phyloP scores from a whole-genome alignment of 208 protist genomes.

The Wallacemonas sp. region DNA sequence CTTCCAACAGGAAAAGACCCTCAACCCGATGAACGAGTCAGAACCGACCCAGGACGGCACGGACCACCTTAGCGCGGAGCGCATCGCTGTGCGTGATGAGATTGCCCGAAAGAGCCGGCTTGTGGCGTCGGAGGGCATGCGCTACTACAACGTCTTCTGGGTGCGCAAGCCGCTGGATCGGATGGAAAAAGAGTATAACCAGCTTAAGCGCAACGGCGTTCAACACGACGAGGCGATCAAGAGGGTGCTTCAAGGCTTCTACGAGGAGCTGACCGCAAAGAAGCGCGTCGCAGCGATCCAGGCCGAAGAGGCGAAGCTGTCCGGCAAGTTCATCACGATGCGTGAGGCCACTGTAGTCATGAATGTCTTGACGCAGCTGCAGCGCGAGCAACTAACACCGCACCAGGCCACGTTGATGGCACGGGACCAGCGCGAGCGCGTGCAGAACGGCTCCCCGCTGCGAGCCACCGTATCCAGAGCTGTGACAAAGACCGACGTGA shows the following conservation, averaged over 20 bases:
- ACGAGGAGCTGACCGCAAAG: constrained; percentile 77
- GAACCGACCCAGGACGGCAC: constrained; percentile 80
- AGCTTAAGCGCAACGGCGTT: constrained; percentile 67
- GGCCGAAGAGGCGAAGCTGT: constrained; percentile 89
- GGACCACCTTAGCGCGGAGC: constrained; percentile 51
- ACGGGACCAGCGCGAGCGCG: constrained; percentile 44
- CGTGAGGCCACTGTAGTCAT: constrained; percentile 87
- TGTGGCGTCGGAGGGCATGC: constrained; percentile 86
- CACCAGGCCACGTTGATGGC: constrained; percentile 76
- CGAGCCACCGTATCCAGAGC: constrained; percentile 37
- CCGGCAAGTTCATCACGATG: constrained; percentile 89
- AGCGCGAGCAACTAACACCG: constrained; percentile 84
- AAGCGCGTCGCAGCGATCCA: constrained; percentile 86
- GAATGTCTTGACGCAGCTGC: constrained; percentile 75
- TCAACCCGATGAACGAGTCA: constrained; percentile 80
- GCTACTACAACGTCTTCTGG: constrained; percentile 93
- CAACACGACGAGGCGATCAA: constrained; percentile 73
- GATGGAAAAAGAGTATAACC: constrained; percentile 90
- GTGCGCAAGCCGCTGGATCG: constrained; percentile 89
- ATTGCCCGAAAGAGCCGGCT: constrained; percentile 80
- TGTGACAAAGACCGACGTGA: not conserved
- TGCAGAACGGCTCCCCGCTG: constrained; percentile 29
- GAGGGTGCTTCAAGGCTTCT: constrained; percentile 73
- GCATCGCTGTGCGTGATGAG: constrained; percentile 74
- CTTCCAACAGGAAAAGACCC: constrained; percentile 87